These are phyloP conservation scores for Penicillium lagena DNA, from an alignment of 495 filamentous ascomycete species.

Conservation along the genomic window DNA sequence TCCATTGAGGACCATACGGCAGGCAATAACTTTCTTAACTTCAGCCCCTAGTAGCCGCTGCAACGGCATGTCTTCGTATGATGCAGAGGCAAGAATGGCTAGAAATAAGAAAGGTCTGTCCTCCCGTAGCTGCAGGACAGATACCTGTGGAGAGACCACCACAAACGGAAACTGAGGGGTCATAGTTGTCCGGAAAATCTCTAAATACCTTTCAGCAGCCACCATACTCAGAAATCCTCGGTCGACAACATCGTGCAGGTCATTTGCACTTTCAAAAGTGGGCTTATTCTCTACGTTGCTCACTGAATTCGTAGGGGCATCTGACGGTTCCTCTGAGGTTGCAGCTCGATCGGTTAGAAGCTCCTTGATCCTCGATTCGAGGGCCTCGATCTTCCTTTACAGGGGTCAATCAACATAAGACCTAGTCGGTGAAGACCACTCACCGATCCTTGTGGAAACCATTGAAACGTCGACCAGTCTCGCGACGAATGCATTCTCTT, in stretches of 20 bases:
- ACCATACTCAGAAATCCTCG: constrained; percentile 6
- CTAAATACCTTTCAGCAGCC: constrained; percentile 17
- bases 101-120: constrained; percentile 26
- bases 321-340: background rate
- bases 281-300: background rate
- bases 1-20: constrained; percentile 37
- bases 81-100: constrained; percentile 31
- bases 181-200: constrained; percentile 11
- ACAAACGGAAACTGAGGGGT: constrained; percentile 31
- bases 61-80: constrained; percentile 27
- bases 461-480: constrained; percentile 18
- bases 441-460: constrained; percentile 20
- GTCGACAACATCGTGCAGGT: constrained; percentile 17
- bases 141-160: constrained; percentile 8
- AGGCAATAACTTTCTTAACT: constrained; percentile 31
- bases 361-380: constrained; percentile 13
- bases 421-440: background rate
- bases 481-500: constrained; percentile 14
- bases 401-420: background rate
- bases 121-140: constrained; percentile 10
- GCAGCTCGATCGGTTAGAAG: constrained; percentile 5
- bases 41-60: constrained; percentile 28
- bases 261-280: background rate
- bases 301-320: background rate
- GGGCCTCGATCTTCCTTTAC: constrained; percentile 14